Evolutionary conservation across 352 stramenopile species (phyloP).

Genomic region (Phytophthora tentaculata): DNA sequence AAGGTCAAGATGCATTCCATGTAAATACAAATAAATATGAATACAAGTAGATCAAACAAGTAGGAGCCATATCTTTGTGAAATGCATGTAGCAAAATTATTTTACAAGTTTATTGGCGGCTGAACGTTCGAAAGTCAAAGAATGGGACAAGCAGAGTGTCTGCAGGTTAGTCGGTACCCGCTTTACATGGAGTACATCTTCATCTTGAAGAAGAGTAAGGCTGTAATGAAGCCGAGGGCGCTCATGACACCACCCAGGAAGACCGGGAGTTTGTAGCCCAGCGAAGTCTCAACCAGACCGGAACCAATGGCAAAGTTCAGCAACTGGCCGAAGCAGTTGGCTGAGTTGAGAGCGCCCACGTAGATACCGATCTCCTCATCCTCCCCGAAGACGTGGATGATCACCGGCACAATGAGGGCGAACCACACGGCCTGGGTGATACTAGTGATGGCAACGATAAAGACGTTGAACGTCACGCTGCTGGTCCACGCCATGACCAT

Average conservation of each 20-base stretch:
- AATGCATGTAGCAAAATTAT: background rate
- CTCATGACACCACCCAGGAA: conserved; percentile 71
- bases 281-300: conserved; percentile 56
- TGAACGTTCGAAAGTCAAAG: background rate
- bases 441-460: conserved; percentile 48
- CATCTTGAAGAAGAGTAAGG: conserved; percentile 61
- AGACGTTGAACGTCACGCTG: conserved; percentile 44
- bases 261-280: conserved; percentile 68
- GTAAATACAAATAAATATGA: conserved; percentile 12
- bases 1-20: conserved; percentile 52
- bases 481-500: conserved; percentile 58
- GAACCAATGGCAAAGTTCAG: conserved; percentile 69
- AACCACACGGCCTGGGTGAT: conserved; percentile 61
- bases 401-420: conserved; percentile 60
- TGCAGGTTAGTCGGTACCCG: background rate
- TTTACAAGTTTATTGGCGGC: background rate
- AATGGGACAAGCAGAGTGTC: background rate
- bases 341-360: conserved; percentile 74
- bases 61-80: too few species aligned
- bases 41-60: too few species aligned
- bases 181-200: conserved; percentile 75
- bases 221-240: conserved; percentile 55
- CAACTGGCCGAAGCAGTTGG: conserved; percentile 68
- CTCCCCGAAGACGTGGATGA: conserved; percentile 63
- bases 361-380: conserved; percentile 62